Evolutionary conservation across 345 rosid genomes (phyloP), one percentile per base, ranked within the genome.

Genomic region (Euclidium syriacum): DNA sequence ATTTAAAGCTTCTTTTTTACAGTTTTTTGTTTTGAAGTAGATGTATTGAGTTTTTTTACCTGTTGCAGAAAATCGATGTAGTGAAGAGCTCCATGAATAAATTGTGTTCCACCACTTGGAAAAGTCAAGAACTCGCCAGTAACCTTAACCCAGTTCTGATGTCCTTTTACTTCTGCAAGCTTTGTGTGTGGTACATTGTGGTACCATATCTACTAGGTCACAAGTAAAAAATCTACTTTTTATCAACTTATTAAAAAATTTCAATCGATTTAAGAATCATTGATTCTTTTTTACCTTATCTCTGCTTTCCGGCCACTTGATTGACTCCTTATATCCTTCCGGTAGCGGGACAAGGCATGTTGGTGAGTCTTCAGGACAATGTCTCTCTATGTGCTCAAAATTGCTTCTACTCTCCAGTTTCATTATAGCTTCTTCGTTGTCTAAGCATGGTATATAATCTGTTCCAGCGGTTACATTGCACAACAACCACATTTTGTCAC

Each of bases 91-190:
- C 97, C 97, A 61, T 90, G 96, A 55, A 90, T 90, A 66, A 94
- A 94, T 71, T 90, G 99, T 2, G 96, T 94, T 22, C 99, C 99
- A 20, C 99, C 96, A 10, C 99, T 95, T 0, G 97, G 99, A 76
- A 94, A 94, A 5, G 88, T 90, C 68, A 94, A 77, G 77, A 90
- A 84, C 68, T 94, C 99, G 6, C 99, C 96, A 1, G 87, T 78
- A 26, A 90, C 87, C 77, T 90, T 90, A n/a, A 94, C 86, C 99
- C 97, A 90, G 52, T 94, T 94, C 53, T 94, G 99, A 55, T 90
- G 99, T 52, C 97, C 97, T 73, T 94, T 94, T 59, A 94, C 80
- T 48, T 83, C 77, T 6, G 90, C 97, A 40, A 94, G 77, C 76
- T 10, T 56, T 39, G 87, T 76, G 71, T 90, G 87, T 50, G 99